phyloP scores from a whole-genome alignment of 1,284 basidiomycete species.

The Ganoderma leucocontextum region DNA sequence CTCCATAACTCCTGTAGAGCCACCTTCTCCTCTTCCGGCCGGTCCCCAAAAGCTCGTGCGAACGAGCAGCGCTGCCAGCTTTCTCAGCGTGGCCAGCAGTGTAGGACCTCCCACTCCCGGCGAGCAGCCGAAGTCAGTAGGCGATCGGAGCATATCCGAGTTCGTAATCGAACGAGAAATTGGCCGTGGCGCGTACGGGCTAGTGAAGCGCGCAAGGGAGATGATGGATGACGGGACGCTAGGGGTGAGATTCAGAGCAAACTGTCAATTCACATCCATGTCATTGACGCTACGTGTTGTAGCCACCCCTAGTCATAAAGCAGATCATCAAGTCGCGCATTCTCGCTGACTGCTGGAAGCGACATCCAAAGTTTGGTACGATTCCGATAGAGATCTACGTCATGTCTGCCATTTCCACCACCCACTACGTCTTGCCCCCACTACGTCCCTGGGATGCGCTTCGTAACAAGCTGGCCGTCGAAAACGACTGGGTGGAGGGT shows the following conservation, averaged over 20 bases:
- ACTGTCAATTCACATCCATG: conserved; percentile 17
- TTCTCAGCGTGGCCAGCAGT: conserved; percentile 64
- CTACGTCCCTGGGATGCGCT: conserved; percentile 84
- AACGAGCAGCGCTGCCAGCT: conserved; percentile 65
- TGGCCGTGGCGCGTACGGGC: conserved; percentile 95
- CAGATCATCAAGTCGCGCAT: conserved; percentile 99
- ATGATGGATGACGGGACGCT: conserved; percentile 77
- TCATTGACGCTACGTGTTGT: conserved; percentile 14
- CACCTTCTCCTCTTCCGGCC: conserved; percentile 64
- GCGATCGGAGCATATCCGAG: conserved; percentile 75
- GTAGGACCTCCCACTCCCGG: conserved; percentile 69
- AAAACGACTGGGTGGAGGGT: conserved; percentile 70
- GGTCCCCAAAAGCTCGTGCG: conserved; percentile 70
- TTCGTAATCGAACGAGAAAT: conserved; percentile 88
- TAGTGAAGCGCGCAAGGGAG: conserved; percentile 91
- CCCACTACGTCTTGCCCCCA: conserved; percentile 74
- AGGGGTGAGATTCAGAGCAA: conserved; percentile 68
- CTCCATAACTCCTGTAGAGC: conserved; percentile 74
- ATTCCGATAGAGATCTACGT: conserved; percentile 99
- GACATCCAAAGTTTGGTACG: conserved; percentile 92
- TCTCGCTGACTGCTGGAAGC: conserved; percentile 99
- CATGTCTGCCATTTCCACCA: conserved; percentile 89
- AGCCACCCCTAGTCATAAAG: conserved; percentile 90
- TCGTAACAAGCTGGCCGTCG: conserved; percentile 46
- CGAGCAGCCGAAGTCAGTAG: conserved; percentile 59